A percentile compares a stretch with the other conserved stretches of the same genome.
These are phyloP conservation scores for Acanthochlamys bracteata DNA, from an alignment of 106 monocot species.

Conservation along the genomic window DNA sequence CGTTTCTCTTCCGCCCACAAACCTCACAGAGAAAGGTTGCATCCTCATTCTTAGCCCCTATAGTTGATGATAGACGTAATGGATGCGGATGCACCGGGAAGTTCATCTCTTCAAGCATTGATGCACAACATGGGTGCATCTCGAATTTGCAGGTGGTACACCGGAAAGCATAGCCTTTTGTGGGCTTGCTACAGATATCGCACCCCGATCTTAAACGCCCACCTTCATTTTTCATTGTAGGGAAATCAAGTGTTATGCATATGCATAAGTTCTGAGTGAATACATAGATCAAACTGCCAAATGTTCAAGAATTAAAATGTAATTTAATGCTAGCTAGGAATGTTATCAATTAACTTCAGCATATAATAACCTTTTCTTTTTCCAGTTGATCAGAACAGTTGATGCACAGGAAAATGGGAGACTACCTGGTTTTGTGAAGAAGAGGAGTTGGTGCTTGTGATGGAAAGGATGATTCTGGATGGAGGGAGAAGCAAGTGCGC, in stretches of 20 bases:
- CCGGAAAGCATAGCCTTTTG: constrained; percentile 43
- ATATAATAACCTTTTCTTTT: too few relatives aligned
- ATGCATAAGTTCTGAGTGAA: too few relatives aligned
- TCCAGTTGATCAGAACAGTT: too few relatives aligned
- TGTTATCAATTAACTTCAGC: too few relatives aligned
- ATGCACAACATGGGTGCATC: constrained; percentile 68
- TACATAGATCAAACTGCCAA: too few relatives aligned
- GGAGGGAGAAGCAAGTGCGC: constrained; percentile 46
- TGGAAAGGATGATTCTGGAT: constrained; percentile 37
- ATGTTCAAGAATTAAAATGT: too few relatives aligned
- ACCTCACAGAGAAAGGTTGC: constrained; percentile 18
- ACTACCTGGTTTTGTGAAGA: constrained; percentile 29
- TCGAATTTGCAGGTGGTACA: constrained; percentile 51
- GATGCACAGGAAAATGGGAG: background rate
- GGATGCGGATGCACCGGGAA: constrained; percentile 44
- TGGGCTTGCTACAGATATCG: constrained; percentile 44
- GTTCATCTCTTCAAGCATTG: constrained; percentile 33
- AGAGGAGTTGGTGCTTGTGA: constrained; percentile 42
- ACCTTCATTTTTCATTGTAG: constrained; percentile 11
- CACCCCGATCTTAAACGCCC: constrained; percentile 40
- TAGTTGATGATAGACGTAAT: constrained; percentile 15
- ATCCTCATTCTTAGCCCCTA: background rate
- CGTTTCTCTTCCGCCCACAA: constrained; percentile 34
- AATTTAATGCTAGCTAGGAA: too few relatives aligned
- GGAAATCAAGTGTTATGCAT: too few relatives aligned